phyloP scores from a whole-genome alignment of 768 basidiomycete genomes.

The Lanmaoa pseudosensibilis region DNA sequence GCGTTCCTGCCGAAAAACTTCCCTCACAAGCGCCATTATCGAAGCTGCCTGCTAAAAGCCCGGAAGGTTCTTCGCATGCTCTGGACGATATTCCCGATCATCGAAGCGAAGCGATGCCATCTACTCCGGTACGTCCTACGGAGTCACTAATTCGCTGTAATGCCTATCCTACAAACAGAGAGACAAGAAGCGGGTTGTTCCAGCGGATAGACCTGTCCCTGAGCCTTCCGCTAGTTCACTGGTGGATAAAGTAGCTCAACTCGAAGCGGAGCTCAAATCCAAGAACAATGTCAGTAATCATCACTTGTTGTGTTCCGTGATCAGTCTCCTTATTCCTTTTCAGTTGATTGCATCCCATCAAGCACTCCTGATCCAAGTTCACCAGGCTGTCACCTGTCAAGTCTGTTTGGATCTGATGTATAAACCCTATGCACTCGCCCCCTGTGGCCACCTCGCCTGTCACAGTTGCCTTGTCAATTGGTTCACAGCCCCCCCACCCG shows the following conservation, averaged over 20 bases:
- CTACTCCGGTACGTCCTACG: slow-evolving; percentile 15
- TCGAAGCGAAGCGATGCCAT: slow-evolving; percentile 5
- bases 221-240: slow-evolving; percentile 2
- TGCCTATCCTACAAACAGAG: slow-evolving; percentile 15
- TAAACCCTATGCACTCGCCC: slow-evolving; percentile 70
- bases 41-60: background rate
- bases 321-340: background rate
- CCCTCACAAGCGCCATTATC: background rate
- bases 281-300: slow-evolving; percentile 39
- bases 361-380: slow-evolving; percentile 50
- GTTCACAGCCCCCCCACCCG: slow-evolving; percentile 56
- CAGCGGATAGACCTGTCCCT: background rate
- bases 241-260: slow-evolving; percentile 35
- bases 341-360: slow-evolving; percentile 57
- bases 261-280: slow-evolving; percentile 45
- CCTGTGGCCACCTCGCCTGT: slow-evolving; percentile 75
- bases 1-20: background rate
- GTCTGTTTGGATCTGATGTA: slow-evolving; percentile 76
- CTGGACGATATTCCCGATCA: background rate
- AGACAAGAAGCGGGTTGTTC: background rate
- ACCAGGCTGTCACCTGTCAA: slow-evolving; percentile 71
- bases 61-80: background rate
- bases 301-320: background rate
- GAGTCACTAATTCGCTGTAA: background rate
- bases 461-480: slow-evolving; percentile 71